Evolutionary conservation across 1,284 basidiomycete species (phyloP), one percentile per base, ranked within the genome.

Genomic region (Ustilago tritici): DNA sequence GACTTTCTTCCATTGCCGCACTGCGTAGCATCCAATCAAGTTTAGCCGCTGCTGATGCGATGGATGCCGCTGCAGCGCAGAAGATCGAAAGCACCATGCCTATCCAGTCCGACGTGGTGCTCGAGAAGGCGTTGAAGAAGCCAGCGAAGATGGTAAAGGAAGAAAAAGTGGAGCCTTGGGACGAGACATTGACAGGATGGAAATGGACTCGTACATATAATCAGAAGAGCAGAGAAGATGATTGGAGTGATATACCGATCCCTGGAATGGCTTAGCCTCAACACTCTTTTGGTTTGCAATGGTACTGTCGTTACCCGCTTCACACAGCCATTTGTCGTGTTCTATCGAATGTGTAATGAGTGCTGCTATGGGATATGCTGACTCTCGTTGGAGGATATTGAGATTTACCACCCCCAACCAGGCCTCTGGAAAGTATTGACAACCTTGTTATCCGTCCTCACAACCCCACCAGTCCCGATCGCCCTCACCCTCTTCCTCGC

Each of bases 401-500:
- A 15, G 10, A 43, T 59, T 28, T 76, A 84, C 83, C 83, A 84
- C 4, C 65, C 69, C 82, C 82, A 85, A 32, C 82, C 84, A 10
- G 84, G 80, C 38, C 81, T 75, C 76, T 84, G 82, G 65, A 78
- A 82, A 11, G 66, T 71, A 53, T 85, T 85, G 47, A 83, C 74
- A 17, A 85, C 59, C 55, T 70, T 70, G 6, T 64, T 64, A 35
- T 82, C 66, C 31, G 70, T 72, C 43, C 82, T 72, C 6, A 74
- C 78, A 15, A 85, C 78, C 15, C 83, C 83, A 36, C 81, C 83
- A 31, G 91, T 87, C 4, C 93, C 91, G 23, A 95, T 91, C 63
- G 92, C 93, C 34, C 93, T 90, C 63, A 95, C 92, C 86, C 90
- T 90, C 83, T 89, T 90, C 85, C 95, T 85, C 82, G 91, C 92